These are phyloP conservation scores for Tephrocybe sp. DNA, from an alignment of 768 basidiomycete genomes.

Conservation along the genomic window DNA sequence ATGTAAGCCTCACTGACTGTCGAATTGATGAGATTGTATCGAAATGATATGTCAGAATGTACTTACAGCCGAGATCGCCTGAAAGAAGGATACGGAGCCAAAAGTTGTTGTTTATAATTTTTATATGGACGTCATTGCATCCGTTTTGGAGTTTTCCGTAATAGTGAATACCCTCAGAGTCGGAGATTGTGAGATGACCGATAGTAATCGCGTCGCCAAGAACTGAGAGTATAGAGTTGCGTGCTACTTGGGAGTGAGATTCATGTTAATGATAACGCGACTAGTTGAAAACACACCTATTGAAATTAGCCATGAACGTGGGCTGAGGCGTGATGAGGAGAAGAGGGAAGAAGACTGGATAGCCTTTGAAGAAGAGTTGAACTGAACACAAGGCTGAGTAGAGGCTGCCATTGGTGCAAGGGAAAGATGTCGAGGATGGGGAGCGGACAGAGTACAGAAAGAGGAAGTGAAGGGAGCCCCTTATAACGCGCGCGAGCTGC, in stretches of 20 bases:
- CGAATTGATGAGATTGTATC: slow-evolving; percentile 15
- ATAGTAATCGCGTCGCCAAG: slow-evolving; percentile 55
- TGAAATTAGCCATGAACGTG: slow-evolving; percentile 46
- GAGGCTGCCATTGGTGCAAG: slow-evolving; percentile 37
- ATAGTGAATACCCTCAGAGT: slow-evolving; percentile 56
- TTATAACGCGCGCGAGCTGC: slow-evolving; percentile 25
- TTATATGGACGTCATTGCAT: slow-evolving; percentile 59
- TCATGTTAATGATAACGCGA: slow-evolving; percentile 1
- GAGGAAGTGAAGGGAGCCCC: slow-evolving; percentile 25
- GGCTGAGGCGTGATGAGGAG: slow-evolving; percentile 42
- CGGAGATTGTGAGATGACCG: slow-evolving; percentile 61
- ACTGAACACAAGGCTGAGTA: slow-evolving; percentile 38
- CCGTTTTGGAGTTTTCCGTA: slow-evolving; percentile 58
- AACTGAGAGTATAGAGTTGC: slow-evolving; percentile 56
- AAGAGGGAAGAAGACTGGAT: slow-evolving; percentile 43
- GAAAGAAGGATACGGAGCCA: slow-evolving; percentile 68
- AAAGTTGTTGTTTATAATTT: slow-evolving; percentile 58
- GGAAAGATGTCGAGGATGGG: slow-evolving; percentile 19
- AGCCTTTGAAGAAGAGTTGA: slow-evolving; percentile 40
- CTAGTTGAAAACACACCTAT: slow-evolving; percentile 36
- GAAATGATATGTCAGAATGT: slow-evolving; percentile 1
- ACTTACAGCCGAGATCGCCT: slow-evolving; percentile 65
- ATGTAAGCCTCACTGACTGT: slow-evolving; percentile 74
- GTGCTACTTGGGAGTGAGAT: slow-evolving; percentile 37
- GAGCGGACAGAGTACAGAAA: slow-evolving; percentile 23